Conservation (phyloP, 2,329 filamentous ascomycete genomes). For the Rhynchosporium graminicola region DNA sequence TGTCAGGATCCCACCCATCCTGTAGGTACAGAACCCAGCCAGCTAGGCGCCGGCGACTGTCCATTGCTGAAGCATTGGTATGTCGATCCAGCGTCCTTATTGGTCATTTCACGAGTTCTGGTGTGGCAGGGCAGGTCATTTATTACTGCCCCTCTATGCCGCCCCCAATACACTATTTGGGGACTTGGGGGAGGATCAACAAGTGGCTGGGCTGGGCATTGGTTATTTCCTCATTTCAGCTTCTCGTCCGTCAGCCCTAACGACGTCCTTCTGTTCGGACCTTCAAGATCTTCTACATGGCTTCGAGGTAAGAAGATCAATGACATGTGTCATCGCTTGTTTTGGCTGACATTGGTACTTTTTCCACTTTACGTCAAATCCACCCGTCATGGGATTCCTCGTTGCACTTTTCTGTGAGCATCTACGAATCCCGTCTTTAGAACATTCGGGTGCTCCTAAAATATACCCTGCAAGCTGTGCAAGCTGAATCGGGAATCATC, state of each 20-base stretch:
- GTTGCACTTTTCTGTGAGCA: neutral
- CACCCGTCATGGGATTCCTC: slow-evolving; percentile 1
- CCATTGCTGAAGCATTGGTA: neutral
- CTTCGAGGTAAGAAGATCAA: neutral
- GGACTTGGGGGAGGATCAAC: neutral
- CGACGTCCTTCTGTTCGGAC: neutral
- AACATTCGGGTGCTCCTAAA: slow-evolving; percentile 8
- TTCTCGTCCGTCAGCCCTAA: slow-evolving; percentile 13
- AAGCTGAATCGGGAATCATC: neutral
- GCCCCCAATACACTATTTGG: slow-evolving; percentile 7
- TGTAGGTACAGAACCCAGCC: neutral
- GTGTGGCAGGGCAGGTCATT: slow-evolving; percentile 3
- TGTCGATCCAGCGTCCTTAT: neutral
- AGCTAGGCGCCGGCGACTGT: slow-evolving; percentile 9
- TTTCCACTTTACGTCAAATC: slow-evolving; percentile 14
- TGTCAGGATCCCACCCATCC: neutral
- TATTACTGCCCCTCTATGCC: slow-evolving; percentile 5
- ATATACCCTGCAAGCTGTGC: neutral
- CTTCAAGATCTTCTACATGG: neutral
- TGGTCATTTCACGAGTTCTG: slow-evolving; percentile 23
- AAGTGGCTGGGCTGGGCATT: slow-evolving; percentile 9
- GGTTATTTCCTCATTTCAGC: slow-evolving; percentile 1
- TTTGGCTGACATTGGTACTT: slow-evolving; percentile 7
- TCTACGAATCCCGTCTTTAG: neutral
- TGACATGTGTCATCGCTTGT: slow-evolving; percentile 13